Base-by-base conservation (phyloP, 768 basidiomycete genomes). In the Lactarius quietus region DNA sequence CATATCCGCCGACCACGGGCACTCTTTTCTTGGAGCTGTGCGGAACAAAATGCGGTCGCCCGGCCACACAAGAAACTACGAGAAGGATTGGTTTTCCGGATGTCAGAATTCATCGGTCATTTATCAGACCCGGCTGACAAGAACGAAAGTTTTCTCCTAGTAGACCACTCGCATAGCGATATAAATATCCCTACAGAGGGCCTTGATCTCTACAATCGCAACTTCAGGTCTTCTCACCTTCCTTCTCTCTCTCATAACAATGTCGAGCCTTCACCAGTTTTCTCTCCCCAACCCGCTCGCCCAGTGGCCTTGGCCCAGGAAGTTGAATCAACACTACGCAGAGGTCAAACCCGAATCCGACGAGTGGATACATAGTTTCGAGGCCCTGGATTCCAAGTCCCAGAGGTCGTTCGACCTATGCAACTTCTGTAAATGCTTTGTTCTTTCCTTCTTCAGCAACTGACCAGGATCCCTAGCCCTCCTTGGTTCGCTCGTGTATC, bases 281-380 rank as follows among this genome's bases (percentile, higher is more conserved):
- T 38, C 36, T 39, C 72, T 82, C 43, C 81, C 81, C 12, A 71
- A 79, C n/a, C 77, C 76, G 3, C 74, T 83, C 48, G 66, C 66
- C 35, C 69, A 71, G 26, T 83, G 81, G 82, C 81, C 81, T 14
- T 83, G 79, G 80, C 70, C 69, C 8, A 77, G 81, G 8, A 64
- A 36, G 41, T 69, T 82, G 51, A 82, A 79, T 64, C 75, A 77
- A 3, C 66, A 76, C 62, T 81, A 80, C 56, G 62, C 62, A 3
- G 69, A 73, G 18, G 72, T 71, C 65, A 78, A 78, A 48, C 67
- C 67, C 4, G 76, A 76, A 57, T 77, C 79, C 1, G 67, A 74
- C 6, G 73, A 68, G 1, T 82, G 80, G 81, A 70, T 74, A 57
- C 72, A 75, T 39, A 62, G 67, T 14, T 81, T 79, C 70, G 72